Conservation (phyloP, 768 basidiomycete species). For the Tulasnella sp. region DNA sequence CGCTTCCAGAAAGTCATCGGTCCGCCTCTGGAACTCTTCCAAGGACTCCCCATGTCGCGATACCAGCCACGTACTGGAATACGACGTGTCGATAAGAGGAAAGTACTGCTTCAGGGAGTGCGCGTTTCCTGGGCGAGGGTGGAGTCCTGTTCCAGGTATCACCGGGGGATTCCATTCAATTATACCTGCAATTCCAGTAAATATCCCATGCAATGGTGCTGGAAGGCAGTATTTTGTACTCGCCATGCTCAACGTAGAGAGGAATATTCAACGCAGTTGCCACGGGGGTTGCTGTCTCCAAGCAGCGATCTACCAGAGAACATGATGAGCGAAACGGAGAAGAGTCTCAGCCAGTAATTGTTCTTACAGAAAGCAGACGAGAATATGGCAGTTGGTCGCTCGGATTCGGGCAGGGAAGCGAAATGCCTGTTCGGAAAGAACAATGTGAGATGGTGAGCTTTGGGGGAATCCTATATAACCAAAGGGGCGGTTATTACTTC, state of each 20-base stretch:
- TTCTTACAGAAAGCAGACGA: constrained; percentile 74
- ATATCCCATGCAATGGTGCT: too few species aligned
- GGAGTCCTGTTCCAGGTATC: constrained; percentile 55
- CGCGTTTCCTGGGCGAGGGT: constrained; percentile 63
- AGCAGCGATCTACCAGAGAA: constrained; percentile 58
- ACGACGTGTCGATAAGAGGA: constrained; percentile 47
- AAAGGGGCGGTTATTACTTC: constrained; percentile 26
- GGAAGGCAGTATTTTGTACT: too few species aligned
- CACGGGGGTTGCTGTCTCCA: constrained; percentile 66
- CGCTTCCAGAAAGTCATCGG: constrained; percentile 42
- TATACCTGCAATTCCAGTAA: too few species aligned
- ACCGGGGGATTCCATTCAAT: constrained; percentile 78
- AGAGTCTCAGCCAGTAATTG: background rate
- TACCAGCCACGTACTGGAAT: constrained; percentile 59
- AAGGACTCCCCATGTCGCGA: constrained; percentile 67
- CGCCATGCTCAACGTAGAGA: constrained; percentile 73
- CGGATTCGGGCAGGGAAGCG: constrained; percentile 51
- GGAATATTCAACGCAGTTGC: constrained; percentile 57
- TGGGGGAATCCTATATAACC: background rate
- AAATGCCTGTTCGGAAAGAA: constrained; percentile 35
- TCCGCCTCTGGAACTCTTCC: constrained; percentile 52
- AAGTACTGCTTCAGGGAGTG: constrained; percentile 47
- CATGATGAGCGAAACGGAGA: background rate
- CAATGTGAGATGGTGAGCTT: too few species aligned
- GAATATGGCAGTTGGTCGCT: constrained; percentile 69